Base-by-base conservation (phyloP, 148 eudicot species). In the Silene latifolia region DNA sequence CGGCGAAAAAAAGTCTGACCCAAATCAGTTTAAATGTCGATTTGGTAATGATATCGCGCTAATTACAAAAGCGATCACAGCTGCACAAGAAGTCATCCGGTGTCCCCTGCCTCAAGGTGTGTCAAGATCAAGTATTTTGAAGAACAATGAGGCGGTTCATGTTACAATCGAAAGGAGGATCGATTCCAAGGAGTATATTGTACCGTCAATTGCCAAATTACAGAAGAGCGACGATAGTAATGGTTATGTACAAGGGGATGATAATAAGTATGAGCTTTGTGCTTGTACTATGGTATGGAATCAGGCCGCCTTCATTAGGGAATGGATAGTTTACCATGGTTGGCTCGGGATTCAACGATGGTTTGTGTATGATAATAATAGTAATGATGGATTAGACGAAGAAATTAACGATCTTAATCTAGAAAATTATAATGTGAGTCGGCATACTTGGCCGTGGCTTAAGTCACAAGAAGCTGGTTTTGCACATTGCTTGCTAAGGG, bases 271-370 rank as follows among this genome's bases (percentile, higher is more conserved):
- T 53, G 88, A 92, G 79, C 92, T 95, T 18, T 95, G 99, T 79
- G 94, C 81, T 20, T 92, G 97, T 80, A 88, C 99, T 8, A 95
- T 95, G 99, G 89, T 92, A 66, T 92, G 99, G 98, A 95, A 95
- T 79, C 99, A 95, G 79, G 99, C 90, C 23, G 72, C 90, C 7
- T 84, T 89, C 20, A 81, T 95, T 17, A 84, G 89, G 21, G 99
- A 95, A 74, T 95, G 99, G 99, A 69, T 95, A 20, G 74, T 44
- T 4, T 95, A 95, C 80, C 98, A 95, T 67, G 67, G 89, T 72
- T 92, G 94, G 97, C 90, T 95, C 23, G 99, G 99, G 59, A 84
- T 95, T 17, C 85, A 92, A 71, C 86, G 84, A 21, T 95, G 99
- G 99, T 95, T 92, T 65, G 71, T 96, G 25, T 92, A 96, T 15